Evolutionary conservation across 176 grass and related monocot genomes (phyloP), one percentile per base, ranked within the genome.

Genomic region (Oropetium thomaeum): DNA sequence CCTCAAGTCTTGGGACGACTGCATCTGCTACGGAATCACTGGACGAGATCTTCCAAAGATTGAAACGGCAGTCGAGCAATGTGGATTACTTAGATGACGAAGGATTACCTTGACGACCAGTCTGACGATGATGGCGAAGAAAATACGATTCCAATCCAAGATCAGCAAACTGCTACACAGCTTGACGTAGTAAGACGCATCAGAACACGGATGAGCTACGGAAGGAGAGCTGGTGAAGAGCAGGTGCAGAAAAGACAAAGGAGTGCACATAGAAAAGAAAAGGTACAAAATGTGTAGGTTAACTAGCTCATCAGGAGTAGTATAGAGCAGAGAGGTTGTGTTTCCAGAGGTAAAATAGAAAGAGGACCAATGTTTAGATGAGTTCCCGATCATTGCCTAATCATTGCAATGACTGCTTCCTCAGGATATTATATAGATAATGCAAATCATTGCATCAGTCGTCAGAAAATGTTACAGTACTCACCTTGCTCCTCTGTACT

Each of bases 31-130:
- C 86, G 0, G 84, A 75, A 44, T 82, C 89, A 0, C 89, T 94
- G 5, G 95, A 98, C 70, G 95, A 94, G 57, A 98, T 98, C 62
- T 94, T 98, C 78, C 69, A 83, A 61, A 89, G 37, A 33, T 34
- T 98, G 37, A 94, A 89, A 82, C 82, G 86, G 39, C 76, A 75
- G 5, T 81, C 89, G 3, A 88, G 77, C 44, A 71, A 70, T 55
- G 89, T 68, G 11, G 72, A 88, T 76, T 69, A 66, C 54, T 75
- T 86, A 57, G 58, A 70, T 0, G 86, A 85, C 33, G 83, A 93
- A 1, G 79, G 62, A 65, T 76, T 79, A 14, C 81, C 75, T 79
- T 67, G 49, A 70, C n/a, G n/a, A n/a, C n/a, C n/a, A n/a, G n/a
- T n/a, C n/a, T 1, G 79, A 74, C 30, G 75, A 86, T 3, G 65